A percentile compares a stretch with the other conserved stretches of the same genome.
Evolutionary conservation across 2,329 filamentous ascomycete species (phyloP).

Genomic region (Neodidymelliopsis sp.): DNA sequence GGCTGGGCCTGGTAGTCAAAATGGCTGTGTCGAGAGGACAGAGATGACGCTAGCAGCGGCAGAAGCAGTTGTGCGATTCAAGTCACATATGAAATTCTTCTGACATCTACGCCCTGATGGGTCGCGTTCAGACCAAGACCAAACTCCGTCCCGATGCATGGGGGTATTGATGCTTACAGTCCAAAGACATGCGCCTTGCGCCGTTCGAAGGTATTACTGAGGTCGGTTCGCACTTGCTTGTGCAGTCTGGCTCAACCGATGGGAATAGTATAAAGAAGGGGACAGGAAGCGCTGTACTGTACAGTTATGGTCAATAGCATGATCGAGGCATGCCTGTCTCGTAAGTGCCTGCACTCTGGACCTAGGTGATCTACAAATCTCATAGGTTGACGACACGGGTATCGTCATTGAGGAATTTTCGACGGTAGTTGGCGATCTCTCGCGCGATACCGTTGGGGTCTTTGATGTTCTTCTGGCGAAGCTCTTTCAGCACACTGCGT

Average conservation of each 20-base stretch:
- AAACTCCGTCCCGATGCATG: slow-evolving; percentile 28
- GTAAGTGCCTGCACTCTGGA: neutral
- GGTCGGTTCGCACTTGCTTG: neutral
- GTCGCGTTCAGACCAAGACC: no score
- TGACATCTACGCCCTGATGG: slow-evolving; percentile 1
- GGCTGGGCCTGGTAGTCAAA: neutral
- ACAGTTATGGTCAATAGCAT: slow-evolving; percentile 16
- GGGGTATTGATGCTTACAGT: slow-evolving; percentile 38
- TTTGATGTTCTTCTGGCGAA: slow-evolving; percentile 47
- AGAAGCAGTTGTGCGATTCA: slow-evolving; percentile 4
- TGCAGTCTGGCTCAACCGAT: neutral
- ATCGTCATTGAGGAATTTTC: slow-evolving; percentile 51
- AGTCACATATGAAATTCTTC: slow-evolving; percentile 12
- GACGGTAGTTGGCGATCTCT: slow-evolving; percentile 50
- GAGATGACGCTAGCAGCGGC: slow-evolving; percentile 1
- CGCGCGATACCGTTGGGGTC: slow-evolving; percentile 50
- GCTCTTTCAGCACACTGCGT: slow-evolving; percentile 46
- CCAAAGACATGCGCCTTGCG: slow-evolving; percentile 25
- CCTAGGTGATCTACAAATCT: slow-evolving; percentile 13
- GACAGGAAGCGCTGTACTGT: slow-evolving; percentile 12
- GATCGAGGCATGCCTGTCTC: neutral
- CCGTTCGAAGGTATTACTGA: slow-evolving; percentile 17
- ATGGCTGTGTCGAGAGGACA: neutral
- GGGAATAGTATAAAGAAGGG: slow-evolving; percentile 1
- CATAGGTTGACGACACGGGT: slow-evolving; percentile 49